phyloP scores from a whole-genome alignment of 1,139 yeast species.

The Geotrichum restrictum region DNA sequence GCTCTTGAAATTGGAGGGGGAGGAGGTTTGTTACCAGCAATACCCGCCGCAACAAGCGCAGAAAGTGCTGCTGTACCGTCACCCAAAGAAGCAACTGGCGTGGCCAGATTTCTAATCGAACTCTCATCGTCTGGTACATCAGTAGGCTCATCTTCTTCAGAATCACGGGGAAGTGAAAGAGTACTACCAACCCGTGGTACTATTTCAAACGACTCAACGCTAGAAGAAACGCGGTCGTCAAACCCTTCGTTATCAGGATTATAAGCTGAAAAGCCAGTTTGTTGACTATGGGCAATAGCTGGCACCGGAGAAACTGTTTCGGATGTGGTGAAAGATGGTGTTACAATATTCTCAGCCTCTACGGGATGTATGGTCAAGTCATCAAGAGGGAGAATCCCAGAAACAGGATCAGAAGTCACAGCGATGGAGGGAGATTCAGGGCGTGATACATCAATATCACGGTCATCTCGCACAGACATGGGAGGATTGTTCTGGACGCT shows the following conservation, averaged over 20 bases:
- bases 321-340: background rate
- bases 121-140: background rate
- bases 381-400: conserved; percentile 34
- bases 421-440: conserved; percentile 48
- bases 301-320: conserved; percentile 22
- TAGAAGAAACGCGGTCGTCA: background rate
- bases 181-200: conserved; percentile 3
- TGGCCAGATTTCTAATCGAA: background rate
- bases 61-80: background rate
- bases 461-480: conserved; percentile 73
- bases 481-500: conserved; percentile 92
- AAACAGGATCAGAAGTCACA: conserved; percentile 32
- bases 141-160: background rate
- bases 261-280: no score
- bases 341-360: background rate
- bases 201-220: conserved; percentile 13
- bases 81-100: background rate
- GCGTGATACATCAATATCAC: conserved; percentile 63
- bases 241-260: no score
- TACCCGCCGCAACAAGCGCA: background rate
- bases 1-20: background rate
- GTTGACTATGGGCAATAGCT: no score
- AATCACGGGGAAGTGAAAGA: conserved; percentile 1
- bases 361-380: conserved; percentile 20
- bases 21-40: background rate